Evolutionary conservation across 2,329 filamentous ascomycete genomes (phyloP).

Genomic region (Ophiocordyceps camponoti-floridani): DNA sequence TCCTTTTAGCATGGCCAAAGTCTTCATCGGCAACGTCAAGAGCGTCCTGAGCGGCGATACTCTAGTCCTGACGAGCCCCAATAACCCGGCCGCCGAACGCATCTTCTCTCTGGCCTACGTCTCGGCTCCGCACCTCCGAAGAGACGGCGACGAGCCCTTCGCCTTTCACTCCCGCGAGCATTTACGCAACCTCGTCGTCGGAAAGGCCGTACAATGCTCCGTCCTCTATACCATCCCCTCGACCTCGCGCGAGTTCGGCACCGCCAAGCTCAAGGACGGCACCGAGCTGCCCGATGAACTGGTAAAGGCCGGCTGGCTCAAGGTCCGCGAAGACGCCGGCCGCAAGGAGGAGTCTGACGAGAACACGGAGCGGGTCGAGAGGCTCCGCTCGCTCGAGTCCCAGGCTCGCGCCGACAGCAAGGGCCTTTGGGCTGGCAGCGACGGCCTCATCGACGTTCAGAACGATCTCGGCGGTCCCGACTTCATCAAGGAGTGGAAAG

Average conservation of each 20-base stretch:
- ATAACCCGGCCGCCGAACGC: slow-evolving; percentile 68
- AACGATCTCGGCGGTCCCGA: slow-evolving; percentile 68
- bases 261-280: slow-evolving; percentile 59
- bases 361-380: slow-evolving; percentile 52
- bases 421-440: slow-evolving; percentile 58
- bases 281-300: slow-evolving; percentile 63
- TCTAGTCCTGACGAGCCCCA: slow-evolving; percentile 62
- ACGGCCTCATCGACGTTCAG: slow-evolving; percentile 54
- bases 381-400: slow-evolving; percentile 58
- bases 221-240: slow-evolving; percentile 77
- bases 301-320: slow-evolving; percentile 79
- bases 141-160: slow-evolving; percentile 82
- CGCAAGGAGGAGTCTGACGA: slow-evolving; percentile 78
- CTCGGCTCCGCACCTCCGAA: slow-evolving; percentile 66
- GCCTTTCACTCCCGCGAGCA: slow-evolving; percentile 92
- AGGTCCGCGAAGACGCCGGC: slow-evolving; percentile 85
- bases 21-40: slow-evolving; percentile 64
- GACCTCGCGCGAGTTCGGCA: slow-evolving; percentile 75
- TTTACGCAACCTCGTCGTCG: slow-evolving; percentile 66
- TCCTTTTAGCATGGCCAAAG: slow-evolving; percentile 26
- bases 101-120: slow-evolving; percentile 85
- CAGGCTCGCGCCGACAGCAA: slow-evolving; percentile 63
- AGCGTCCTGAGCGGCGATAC: slow-evolving; percentile 89
- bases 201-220: slow-evolving; percentile 72
- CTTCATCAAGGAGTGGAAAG: slow-evolving; percentile 72